phyloP scores from a whole-genome alignment of 1,139 yeast species.

The Diutina ranongensis region DNA sequence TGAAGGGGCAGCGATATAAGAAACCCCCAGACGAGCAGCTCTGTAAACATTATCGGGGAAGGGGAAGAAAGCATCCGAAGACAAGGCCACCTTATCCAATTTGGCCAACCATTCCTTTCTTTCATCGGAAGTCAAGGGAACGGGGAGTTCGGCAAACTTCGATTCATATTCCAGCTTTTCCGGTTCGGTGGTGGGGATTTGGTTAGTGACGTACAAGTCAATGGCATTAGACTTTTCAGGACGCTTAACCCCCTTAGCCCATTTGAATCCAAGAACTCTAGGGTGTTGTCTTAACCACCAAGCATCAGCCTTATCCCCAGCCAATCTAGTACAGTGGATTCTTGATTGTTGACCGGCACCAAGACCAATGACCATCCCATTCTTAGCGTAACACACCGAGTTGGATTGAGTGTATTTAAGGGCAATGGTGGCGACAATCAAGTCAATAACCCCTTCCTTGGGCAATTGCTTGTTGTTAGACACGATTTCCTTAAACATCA shows the following conservation, averaged over 20 bases:
- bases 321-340: constrained; percentile 96
- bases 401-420: constrained; percentile 95
- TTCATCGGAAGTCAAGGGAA: constrained; percentile 72
- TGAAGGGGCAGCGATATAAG: constrained; percentile 90
- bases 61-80: constrained; percentile 99
- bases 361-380: constrained; percentile 97
- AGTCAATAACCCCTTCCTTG: constrained; percentile 85
- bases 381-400: constrained; percentile 95
- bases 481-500: constrained; percentile 85
- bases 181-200: constrained; percentile 85
- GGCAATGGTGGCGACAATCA: constrained; percentile 94
- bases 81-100: constrained; percentile 75
- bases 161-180: constrained; percentile 88
- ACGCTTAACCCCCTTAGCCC: constrained; percentile 98
- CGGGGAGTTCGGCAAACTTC: constrained; percentile 75
- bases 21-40: constrained; percentile 93
- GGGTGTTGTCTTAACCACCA: constrained; percentile 99
- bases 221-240: constrained; percentile 98
- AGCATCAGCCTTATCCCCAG: constrained; percentile 98
- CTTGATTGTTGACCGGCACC: constrained; percentile 99
- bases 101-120: constrained; percentile 78
- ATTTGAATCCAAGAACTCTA: constrained; percentile 77
- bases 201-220: constrained; percentile 83
- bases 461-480: constrained; percentile 78
- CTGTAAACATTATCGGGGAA: constrained; percentile 98